These are phyloP conservation scores for Mucor indicus DNA, from an alignment of 371 early-diverging fungal species.

Conservation along the genomic window DNA sequence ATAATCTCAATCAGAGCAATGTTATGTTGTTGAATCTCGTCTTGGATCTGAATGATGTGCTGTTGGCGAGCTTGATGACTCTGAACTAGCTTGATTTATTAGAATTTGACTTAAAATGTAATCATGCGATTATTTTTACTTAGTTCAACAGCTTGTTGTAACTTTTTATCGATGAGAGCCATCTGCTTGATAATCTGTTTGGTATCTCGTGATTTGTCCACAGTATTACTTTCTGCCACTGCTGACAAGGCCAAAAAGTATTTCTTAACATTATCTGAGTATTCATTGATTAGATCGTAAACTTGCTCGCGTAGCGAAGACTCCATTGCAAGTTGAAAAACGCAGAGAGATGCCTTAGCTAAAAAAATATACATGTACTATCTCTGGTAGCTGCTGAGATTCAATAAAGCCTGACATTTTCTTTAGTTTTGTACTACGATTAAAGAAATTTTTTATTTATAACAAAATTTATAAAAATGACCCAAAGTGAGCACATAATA, in stretches of 20 bases:
- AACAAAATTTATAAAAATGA: no score
- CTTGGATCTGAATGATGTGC: constrained; percentile 41
- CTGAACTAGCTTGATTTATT: constrained; percentile 26
- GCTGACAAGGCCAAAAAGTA: constrained; percentile 32
- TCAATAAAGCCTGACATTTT: no score
- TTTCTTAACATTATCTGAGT: constrained; percentile 26
- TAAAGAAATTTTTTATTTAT: no score
- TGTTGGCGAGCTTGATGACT: constrained; percentile 45
- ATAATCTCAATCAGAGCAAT: constrained; percentile 30
- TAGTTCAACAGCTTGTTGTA: constrained; percentile 40
- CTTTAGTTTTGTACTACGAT: no score
- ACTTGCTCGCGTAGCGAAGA: constrained; percentile 47
- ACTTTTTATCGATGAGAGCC: constrained; percentile 22
- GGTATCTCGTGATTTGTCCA: constrained; percentile 17
- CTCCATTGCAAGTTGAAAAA: constrained; percentile 1
- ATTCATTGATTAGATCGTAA: constrained; percentile 35
- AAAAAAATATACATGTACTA: no score
- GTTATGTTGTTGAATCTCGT: constrained; percentile 43
- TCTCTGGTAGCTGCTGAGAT: no score
- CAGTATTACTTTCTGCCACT: constrained; percentile 27
- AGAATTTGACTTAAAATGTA: neutral
- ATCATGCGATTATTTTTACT: no score
- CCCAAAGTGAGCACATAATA: no score
- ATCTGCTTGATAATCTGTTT: constrained; percentile 33
- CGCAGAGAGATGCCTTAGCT: no score